A percentile compares a stretch with the other conserved stretches of the same genome.
phyloP scores from a whole-genome alignment of 148 eudicot species.

The Silene conica region DNA sequence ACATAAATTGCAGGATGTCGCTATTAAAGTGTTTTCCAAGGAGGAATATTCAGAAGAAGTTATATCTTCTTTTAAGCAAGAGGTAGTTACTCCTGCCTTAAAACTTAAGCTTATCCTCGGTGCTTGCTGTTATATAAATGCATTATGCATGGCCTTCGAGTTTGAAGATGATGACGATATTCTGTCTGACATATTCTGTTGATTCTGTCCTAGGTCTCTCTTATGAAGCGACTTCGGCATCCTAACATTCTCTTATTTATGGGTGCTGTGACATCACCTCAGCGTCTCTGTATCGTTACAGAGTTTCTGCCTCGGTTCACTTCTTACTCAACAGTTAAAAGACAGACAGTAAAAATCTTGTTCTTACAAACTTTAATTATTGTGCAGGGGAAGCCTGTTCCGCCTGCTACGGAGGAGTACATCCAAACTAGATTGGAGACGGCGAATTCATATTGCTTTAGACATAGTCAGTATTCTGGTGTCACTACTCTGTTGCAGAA shows the following conservation, averaged over 20 bases:
- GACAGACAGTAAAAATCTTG: too few relatives aligned
- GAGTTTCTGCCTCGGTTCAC: slow-evolving; percentile 95
- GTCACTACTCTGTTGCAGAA: neutral
- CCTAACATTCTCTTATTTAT: slow-evolving; percentile 92
- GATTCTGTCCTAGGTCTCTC: slow-evolving; percentile 55
- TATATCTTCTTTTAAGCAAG: slow-evolving; percentile 70
- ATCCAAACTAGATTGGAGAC: slow-evolving; percentile 82
- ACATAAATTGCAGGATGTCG: slow-evolving; percentile 67
- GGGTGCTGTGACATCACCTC: slow-evolving; percentile 98
- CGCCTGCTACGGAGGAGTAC: slow-evolving; percentile 63
- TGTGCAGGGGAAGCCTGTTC: slow-evolving; percentile 84
- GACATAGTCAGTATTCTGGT: slow-evolving; percentile 66
- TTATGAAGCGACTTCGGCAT: slow-evolving; percentile 97
- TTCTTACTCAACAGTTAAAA: slow-evolving; percentile 22
- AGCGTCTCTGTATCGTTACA: slow-evolving; percentile 87
- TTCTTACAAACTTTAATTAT: neutral
- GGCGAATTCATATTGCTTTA: slow-evolving; percentile 84
- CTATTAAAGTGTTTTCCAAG: slow-evolving; percentile 84
- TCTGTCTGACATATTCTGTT: neutral
- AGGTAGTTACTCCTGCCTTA: slow-evolving; percentile 38
- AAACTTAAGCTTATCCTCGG: neutral
- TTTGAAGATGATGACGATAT: too few relatives aligned
- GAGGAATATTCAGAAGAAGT: slow-evolving; percentile 86
- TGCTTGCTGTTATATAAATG: neutral
- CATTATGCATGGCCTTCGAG: too few relatives aligned